These are phyloP conservation scores for Aspergillus alliaceus DNA, from an alignment of 2,329 filamentous ascomycete species.

Conservation along the genomic window DNA sequence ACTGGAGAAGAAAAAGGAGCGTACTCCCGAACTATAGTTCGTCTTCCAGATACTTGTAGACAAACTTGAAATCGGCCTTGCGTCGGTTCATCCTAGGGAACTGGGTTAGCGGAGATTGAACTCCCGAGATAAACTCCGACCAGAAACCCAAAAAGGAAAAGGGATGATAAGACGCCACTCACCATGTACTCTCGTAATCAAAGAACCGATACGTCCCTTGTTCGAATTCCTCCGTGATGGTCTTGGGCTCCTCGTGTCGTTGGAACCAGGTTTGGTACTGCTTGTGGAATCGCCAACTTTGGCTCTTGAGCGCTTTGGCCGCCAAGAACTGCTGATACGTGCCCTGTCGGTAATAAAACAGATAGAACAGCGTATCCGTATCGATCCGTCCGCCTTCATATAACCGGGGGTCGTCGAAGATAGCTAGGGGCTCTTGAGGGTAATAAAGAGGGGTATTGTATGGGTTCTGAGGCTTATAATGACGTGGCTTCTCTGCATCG, in stretches of 20 bases:
- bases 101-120: conserved; percentile 13
- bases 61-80: conserved; percentile 97
- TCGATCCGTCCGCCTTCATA: conserved; percentile 78
- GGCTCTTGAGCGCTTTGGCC: conserved; percentile 94
- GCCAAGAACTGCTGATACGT: conserved; percentile 94
- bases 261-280: conserved; percentile 99
- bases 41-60: conserved; percentile 96
- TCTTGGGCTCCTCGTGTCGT: conserved; percentile 96
- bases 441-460: conserved; percentile 81
- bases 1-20: background rate
- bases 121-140: conserved; percentile 8
- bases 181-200: conserved; percentile 99
- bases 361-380: conserved; percentile 94
- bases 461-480: conserved; percentile 80
- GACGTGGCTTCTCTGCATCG: conserved; percentile 79
- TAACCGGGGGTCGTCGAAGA: conserved; percentile 86
- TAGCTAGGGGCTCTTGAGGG: conserved; percentile 84
- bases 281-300: conserved; percentile 99
- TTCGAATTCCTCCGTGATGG: conserved; percentile 97
- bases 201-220: conserved; percentile 99
- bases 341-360: conserved; percentile 98
- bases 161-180: conserved; percentile 39
- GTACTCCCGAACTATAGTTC: conserved; percentile 61
- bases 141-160: conserved; percentile 17
- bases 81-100: conserved; percentile 90